A percentile compares a stretch with the other conserved stretches of the same genome.
Evolutionary conservation across 345 rosid genomes (phyloP).

Genomic region (Crucihimalaya himalaica): DNA sequence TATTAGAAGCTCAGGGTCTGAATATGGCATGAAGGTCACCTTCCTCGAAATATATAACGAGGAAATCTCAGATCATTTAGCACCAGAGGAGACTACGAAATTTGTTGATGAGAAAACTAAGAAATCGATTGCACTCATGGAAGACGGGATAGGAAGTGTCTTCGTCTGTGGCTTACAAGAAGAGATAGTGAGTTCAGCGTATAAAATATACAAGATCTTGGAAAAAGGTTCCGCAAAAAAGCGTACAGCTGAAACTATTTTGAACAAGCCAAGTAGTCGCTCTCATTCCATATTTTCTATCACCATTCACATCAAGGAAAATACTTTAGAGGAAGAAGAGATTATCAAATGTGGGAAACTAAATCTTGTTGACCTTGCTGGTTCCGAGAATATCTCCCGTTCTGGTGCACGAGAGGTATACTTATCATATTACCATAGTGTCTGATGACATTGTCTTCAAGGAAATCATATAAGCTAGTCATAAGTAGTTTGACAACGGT

Average conservation of each 20-base stretch:
- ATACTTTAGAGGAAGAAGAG: constrained; percentile 98
- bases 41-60: constrained; percentile 93
- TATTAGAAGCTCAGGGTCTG: constrained; percentile 90
- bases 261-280: constrained; percentile 98
- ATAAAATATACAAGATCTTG: constrained; percentile 93
- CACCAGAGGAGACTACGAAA: constrained; percentile 76
- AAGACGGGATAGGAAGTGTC: constrained; percentile 99
- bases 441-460: constrained; percentile 20
- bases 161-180: constrained; percentile 96
- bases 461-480: constrained; percentile 21
- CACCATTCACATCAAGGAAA: constrained; percentile 94
- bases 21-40: constrained; percentile 97
- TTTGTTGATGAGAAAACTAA: constrained; percentile 88
- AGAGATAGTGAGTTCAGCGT: constrained; percentile 91
- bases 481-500: constrained; percentile 19
- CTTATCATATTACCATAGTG: background rate
- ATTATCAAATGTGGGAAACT: constrained; percentile 97
- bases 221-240: constrained; percentile 97
- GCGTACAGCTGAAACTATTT: constrained; percentile 98
- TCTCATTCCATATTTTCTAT: constrained; percentile 97
- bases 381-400: constrained; percentile 97
- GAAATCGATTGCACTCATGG: constrained; percentile 96
- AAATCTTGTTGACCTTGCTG: constrained; percentile 99
- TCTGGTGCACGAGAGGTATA: constrained; percentile 98
- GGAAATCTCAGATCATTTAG: constrained; percentile 96